Evolutionary conservation across 176 grass and related monocot genomes (phyloP), one percentile per base, ranked within the genome.

Genomic region (Bonia amplexicaulis): DNA sequence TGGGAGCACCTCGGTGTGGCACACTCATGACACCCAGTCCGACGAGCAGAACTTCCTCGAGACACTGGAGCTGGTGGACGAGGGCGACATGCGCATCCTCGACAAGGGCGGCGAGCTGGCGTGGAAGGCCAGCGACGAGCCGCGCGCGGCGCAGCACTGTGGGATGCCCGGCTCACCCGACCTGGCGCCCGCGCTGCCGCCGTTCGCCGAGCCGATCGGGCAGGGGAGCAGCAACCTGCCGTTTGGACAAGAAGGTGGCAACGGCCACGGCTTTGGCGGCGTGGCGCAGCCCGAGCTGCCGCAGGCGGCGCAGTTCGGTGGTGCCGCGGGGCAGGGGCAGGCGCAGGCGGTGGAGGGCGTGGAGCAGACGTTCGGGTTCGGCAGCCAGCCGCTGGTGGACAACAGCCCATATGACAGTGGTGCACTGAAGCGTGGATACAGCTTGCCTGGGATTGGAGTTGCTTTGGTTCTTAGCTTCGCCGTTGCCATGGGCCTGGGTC

Each of bases 41-140:
- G 87, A 80, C 14, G 64, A 82, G 22, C 25, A 87, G 6, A 71
- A 89, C 82, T 92, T 92, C 89, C 80, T 98, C 37, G 22, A 87
- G 52, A 92, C 87, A n/a, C 68, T 98, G 49, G 77, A 98, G 85
- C 83, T 98, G 27, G 91, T 98, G 37, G 96, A 98, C 77, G 84
- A 92, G 76, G 96, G 96, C 15, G 93, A 98, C 87, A 95, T 98
- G 96, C 89, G 96, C 61, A 98, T 98, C 83, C 93, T 88, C 44
- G 93, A 98, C 87, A 93, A 93, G 89, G 83, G 89, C 15, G 96
- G 93, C 15, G 89, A 98, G 87, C 85, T 98, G 1, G 93, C 96
- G 44, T 98, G 96, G 96, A 93, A 95, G 80, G 96, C 93, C 48
- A 98, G 91, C 80, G 91, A 98, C 48, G 52, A 90, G 29, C 91